Evolutionary conservation across 2,329 filamentous ascomycete species (phyloP).

Genomic region (Teratosphaeria zuluensis): DNA sequence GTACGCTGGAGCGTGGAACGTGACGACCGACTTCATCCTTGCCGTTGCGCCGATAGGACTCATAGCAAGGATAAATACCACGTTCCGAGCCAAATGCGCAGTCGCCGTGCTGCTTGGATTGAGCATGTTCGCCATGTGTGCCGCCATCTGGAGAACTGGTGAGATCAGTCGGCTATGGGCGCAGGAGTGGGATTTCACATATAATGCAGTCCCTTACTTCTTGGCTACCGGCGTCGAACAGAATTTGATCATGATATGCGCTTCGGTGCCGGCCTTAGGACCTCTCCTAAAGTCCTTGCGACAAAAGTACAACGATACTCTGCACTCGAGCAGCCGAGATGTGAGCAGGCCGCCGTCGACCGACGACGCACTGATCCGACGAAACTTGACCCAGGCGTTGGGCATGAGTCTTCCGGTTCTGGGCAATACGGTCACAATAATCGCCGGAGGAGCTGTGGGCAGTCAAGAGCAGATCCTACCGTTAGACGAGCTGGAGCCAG

Average conservation of each 20-base stretch:
- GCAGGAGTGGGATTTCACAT: neutral
- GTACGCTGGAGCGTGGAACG: neutral
- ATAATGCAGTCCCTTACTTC: neutral
- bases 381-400: neutral
- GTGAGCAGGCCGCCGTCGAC: neutral
- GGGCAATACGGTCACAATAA: neutral
- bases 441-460: neutral
- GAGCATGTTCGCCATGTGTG: neutral
- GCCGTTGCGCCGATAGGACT: neutral
- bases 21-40: neutral
- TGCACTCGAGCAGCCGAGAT: neutral
- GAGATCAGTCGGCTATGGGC: neutral
- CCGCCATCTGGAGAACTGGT: neutral
- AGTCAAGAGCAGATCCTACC: neutral
- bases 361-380: neutral
- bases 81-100: neutral
- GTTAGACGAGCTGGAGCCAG: neutral
- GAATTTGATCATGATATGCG: neutral
- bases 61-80: neutral
- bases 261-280: neutral
- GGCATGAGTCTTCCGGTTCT: neutral
- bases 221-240: neutral
- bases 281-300: neutral
- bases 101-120: neutral
- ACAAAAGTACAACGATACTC: neutral